phyloP scores from a whole-genome alignment of 2,329 filamentous ascomycete species.

The Aspergillus nomiae region DNA sequence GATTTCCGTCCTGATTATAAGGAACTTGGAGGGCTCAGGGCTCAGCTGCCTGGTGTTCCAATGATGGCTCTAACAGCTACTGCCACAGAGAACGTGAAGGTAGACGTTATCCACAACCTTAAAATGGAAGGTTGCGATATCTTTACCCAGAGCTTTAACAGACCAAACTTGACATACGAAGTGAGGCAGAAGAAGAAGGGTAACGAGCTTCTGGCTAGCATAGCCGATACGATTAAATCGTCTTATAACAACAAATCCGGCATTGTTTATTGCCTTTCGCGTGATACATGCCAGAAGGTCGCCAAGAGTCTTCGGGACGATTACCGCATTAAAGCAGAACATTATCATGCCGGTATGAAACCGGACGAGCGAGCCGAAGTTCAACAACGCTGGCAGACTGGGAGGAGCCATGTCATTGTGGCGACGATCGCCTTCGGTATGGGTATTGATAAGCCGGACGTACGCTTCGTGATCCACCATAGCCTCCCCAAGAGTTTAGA shows the following conservation, averaged over 20 bases:
- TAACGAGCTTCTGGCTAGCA: slow-evolving; percentile 54
- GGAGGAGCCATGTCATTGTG: slow-evolving; percentile 82
- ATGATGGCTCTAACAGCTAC: slow-evolving; percentile 96
- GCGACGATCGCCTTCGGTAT: slow-evolving; percentile 98
- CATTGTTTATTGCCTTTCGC: slow-evolving; percentile 90
- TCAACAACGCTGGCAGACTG: slow-evolving; percentile 81
- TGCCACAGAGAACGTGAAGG: slow-evolving; percentile 87
- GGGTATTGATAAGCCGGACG: slow-evolving; percentile 98
- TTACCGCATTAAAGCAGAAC: slow-evolving; percentile 69
- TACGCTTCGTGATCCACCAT: slow-evolving; percentile 94
- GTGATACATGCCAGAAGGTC: slow-evolving; percentile 78
- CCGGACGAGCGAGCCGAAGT: slow-evolving; percentile 67
- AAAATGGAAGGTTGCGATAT: slow-evolving; percentile 75
- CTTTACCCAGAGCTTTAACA: slow-evolving; percentile 93
- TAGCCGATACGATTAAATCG: slow-evolving; percentile 63
- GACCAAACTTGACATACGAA: slow-evolving; percentile 91
- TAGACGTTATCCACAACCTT: slow-evolving; percentile 91
- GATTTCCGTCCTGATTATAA: slow-evolving; percentile 98
- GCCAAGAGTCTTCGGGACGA: slow-evolving; percentile 66
- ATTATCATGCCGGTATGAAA: slow-evolving; percentile 84
- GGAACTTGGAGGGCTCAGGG: slow-evolving; percentile 72
- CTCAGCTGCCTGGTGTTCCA: slow-evolving; percentile 74
- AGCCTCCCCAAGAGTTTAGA: slow-evolving; percentile 92
- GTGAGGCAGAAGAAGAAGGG: slow-evolving; percentile 71
- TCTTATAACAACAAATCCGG: slow-evolving; percentile 74